These are phyloP conservation scores for Dimocarpus longan DNA, from an alignment of 345 rosid genomes.

Conservation along the genomic window DNA sequence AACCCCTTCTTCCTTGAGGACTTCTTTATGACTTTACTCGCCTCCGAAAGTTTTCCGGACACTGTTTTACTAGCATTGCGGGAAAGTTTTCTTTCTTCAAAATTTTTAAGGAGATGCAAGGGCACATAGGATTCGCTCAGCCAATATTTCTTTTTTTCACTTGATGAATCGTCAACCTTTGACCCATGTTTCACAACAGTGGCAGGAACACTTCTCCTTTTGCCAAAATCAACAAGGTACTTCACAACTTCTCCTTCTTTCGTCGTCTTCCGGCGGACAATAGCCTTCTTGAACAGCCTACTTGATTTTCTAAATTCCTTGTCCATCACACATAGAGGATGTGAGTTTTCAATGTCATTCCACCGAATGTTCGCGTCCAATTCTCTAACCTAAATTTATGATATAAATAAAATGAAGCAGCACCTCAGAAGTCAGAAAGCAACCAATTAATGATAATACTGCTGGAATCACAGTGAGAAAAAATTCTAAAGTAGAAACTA, in stretches of 20 bases:
- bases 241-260: conserved; percentile 67
- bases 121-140: conserved; percentile 75
- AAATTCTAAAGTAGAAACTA: neutral
- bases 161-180: conserved; percentile 77
- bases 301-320: conserved; percentile 74
- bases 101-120: conserved; percentile 86
- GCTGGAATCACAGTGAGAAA: neutral
- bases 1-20: conserved; percentile 61
- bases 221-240: conserved; percentile 98
- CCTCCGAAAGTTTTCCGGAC: conserved; percentile 45
- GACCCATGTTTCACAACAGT: conserved; percentile 68
- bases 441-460: neutral
- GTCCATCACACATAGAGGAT: conserved; percentile 55
- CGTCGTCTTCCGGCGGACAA: conserved; percentile 69
- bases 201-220: conserved; percentile 85
- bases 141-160: conserved; percentile 93
- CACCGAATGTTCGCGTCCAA: conserved; percentile 77
- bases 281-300: conserved; percentile 83
- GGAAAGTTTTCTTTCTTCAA: conserved; percentile 87
- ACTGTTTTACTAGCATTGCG: conserved; percentile 51
- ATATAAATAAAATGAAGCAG: conserved; percentile 18
- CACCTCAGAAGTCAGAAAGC: neutral
- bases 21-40: conserved; percentile 35
- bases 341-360: conserved; percentile 84
- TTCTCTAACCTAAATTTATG: conserved; percentile 76